phyloP scores from a whole-genome alignment of 805 yeast genomes.

The Diddensiella transvaalensis region DNA sequence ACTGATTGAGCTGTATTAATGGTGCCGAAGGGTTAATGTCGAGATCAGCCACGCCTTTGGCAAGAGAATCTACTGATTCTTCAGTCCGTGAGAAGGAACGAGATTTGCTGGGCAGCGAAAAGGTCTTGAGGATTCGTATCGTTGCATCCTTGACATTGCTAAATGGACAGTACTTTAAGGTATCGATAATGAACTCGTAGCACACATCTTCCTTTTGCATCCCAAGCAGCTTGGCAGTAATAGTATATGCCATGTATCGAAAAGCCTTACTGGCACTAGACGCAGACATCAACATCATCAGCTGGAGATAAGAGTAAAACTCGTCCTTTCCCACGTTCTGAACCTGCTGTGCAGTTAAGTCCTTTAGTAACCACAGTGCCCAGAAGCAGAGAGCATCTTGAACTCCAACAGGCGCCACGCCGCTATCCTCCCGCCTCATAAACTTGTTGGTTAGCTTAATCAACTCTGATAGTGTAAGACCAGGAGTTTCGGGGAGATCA shows the following conservation, averaged over 20 bases:
- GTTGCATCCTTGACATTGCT: slow-evolving; percentile 56
- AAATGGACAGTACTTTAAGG: slow-evolving; percentile 64
- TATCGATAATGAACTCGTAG: slow-evolving; percentile 59
- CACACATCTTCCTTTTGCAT: slow-evolving; percentile 52
- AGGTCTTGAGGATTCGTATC: slow-evolving; percentile 66
- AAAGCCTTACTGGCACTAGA: slow-evolving; percentile 37
- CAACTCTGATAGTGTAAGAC: slow-evolving; percentile 21
- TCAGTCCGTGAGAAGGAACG: background rate
- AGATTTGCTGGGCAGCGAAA: slow-evolving; percentile 27
- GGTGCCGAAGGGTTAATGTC: slow-evolving; percentile 14
- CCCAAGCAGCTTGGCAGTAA: slow-evolving; percentile 61
- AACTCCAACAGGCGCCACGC: slow-evolving; percentile 30
- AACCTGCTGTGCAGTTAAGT: slow-evolving; percentile 25
- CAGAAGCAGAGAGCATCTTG: slow-evolving; percentile 36
- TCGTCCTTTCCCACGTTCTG: slow-evolving; percentile 33
- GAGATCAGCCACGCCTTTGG: slow-evolving; percentile 7
- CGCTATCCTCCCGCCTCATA: slow-evolving; percentile 18
- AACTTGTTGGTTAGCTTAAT: slow-evolving; percentile 23
- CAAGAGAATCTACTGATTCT: slow-evolving; percentile 3
- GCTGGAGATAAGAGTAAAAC: slow-evolving; percentile 40
- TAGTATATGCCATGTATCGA: slow-evolving; percentile 49
- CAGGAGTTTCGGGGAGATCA: slow-evolving; percentile 1
- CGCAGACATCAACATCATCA: slow-evolving; percentile 39
- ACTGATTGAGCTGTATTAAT: slow-evolving; percentile 43
- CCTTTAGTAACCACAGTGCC: slow-evolving; percentile 31